phyloP scores from a whole-genome alignment of 2,329 filamentous ascomycete species.

The Torrubiella hemipterigena region DNA sequence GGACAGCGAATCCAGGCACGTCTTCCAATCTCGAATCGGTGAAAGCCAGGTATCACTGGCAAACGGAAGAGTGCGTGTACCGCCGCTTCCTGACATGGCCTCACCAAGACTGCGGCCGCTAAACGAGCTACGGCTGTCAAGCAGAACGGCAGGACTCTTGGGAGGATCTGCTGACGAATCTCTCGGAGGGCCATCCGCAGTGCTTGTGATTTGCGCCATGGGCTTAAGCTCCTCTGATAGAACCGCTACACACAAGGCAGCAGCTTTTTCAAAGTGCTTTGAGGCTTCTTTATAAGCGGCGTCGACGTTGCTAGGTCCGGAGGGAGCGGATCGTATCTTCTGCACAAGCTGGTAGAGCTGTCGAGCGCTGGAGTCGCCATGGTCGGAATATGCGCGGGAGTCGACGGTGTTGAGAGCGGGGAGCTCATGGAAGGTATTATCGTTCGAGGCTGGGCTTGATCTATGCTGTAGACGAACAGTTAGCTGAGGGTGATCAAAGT shows the following conservation, averaged over 20 bases:
- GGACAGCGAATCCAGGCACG: constrained; percentile 26
- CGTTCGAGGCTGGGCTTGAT: no score
- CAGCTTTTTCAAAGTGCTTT: constrained; percentile 26
- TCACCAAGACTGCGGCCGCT: constrained; percentile 23
- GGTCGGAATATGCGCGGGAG: no score
- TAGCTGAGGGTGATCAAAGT: no score
- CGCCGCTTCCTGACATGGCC: constrained; percentile 14
- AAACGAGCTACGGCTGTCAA: constrained; percentile 24
- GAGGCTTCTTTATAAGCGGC: constrained; percentile 30
- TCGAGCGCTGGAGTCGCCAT: no score
- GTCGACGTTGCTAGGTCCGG: constrained; percentile 25
- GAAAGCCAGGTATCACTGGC: constrained; percentile 21
- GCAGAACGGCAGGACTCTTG: constrained; percentile 15
- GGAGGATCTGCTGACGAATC: constrained; percentile 19
- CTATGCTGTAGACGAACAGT: no score
- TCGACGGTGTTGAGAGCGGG: no score
- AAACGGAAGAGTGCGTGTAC: constrained; percentile 10
- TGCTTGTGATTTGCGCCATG: constrained; percentile 11
- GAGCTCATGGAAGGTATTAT: no score
- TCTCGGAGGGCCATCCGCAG: constrained; percentile 13
- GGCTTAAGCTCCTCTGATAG: constrained; percentile 26
- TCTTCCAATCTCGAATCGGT: constrained; percentile 32
- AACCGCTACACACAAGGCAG: constrained; percentile 26
- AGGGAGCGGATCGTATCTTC: constrained; percentile 20
- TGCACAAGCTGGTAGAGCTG: constrained; percentile 22